Evolutionary conservation across 371 early-diverging fungal genomes (phyloP).

Genomic region (Mucor plumbeus): DNA sequence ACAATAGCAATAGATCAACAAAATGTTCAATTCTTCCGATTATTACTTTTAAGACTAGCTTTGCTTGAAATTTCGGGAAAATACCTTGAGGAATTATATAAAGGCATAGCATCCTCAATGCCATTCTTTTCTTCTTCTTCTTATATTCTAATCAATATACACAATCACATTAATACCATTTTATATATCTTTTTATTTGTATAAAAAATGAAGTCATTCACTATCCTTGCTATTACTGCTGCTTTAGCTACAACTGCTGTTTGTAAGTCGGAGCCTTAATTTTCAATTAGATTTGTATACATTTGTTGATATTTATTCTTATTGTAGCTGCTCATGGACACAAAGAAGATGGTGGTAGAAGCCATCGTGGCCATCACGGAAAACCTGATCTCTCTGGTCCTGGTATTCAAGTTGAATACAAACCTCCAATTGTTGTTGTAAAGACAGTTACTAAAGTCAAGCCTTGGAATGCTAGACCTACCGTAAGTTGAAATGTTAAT

Average conservation of each 20-base stretch:
- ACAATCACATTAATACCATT: constrained; percentile 5
- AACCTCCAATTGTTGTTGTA: constrained; percentile 25
- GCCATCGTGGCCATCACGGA: not conserved
- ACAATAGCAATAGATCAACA: constrained; percentile 4
- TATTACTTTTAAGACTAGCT: constrained; percentile 16
- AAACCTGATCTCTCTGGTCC: not conserved
- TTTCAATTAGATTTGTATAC: not conserved
- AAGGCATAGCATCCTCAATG: not conserved
- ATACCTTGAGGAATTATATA: constrained; percentile 10
- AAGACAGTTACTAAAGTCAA: constrained; percentile 23
- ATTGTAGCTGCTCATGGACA: not conserved
- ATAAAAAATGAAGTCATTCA: constrained; percentile 32
- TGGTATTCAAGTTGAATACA: constrained; percentile 15
- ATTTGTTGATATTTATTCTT: not conserved
- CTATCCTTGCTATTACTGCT: constrained; percentile 30
- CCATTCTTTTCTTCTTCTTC: not conserved
- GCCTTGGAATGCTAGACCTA: not conserved
- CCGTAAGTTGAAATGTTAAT: constrained; percentile 10
- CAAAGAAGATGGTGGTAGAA: not conserved
- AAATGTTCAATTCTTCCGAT: constrained; percentile 15
- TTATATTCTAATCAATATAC: not conserved
- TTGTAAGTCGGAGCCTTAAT: constrained; percentile 14
- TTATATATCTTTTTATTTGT: constrained; percentile 7
- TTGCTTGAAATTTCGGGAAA: constrained; percentile 13
- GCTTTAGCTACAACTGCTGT: constrained; percentile 24